Evolutionary conservation across 305 asterid species (phyloP), one percentile per base, ranked within the genome.

Genomic region (Fraxinus floribunda): DNA sequence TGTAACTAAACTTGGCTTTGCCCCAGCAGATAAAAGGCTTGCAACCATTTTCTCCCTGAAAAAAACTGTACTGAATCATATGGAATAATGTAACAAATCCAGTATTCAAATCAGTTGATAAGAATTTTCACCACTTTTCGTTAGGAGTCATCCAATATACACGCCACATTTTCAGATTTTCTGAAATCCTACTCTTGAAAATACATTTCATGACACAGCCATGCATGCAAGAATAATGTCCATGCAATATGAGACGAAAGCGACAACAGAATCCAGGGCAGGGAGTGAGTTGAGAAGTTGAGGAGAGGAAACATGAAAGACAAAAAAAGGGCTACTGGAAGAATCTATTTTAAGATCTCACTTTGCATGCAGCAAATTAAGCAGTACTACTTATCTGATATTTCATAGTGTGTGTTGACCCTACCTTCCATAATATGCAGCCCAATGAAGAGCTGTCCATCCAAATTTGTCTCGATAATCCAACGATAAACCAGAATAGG

Each of bases 361-460:
- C 70, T 20, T 20, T 7, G 34, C 29, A 7, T 24, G 29, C 10
- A 22, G 11, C 34, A 66, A 13, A 70, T 46, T 13, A 46, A 13
- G 18, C 57, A 46, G 57, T 46, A 46, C 57, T 46, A 46, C 39
- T 34, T 36, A 52, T 52, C 62, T 52, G 62, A 52, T 38, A 70
- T 70, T 30, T 70, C 75, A 68, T 68, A n/a, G 9, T 1, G 75
- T 15, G 41, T 30, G n/a, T 76, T 72, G 38, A 84, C n/a, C 36
- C 16, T 87, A 90, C 99, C 98, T 92, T 89, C 99, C 99, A 86
- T 85, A 87, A 90, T 86, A 90, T 34, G 99, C 98, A 79, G 99
- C 99, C 98, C 97, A 94, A 81, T 97, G 99, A 86, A 97, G 92
- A 79, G 99, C 96, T 5, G 98, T 93, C 99, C 99, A 94, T 82